Conservation (phyloP, 495 filamentous ascomycete species). For the Xanthoparmelia taractica region DNA sequence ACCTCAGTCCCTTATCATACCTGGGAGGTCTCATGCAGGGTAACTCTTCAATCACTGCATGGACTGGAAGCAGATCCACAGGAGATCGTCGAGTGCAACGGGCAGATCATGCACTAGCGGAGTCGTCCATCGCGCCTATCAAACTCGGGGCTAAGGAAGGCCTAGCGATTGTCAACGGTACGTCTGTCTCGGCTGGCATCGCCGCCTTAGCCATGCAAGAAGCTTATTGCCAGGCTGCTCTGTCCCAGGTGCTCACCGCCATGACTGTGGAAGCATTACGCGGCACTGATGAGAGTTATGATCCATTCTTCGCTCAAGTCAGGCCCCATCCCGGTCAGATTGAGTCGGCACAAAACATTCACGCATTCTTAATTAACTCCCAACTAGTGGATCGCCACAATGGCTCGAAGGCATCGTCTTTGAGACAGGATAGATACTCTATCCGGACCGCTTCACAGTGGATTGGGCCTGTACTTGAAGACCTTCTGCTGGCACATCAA, state of each 20-base stretch:
- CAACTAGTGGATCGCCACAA: slow-evolving; percentile 26
- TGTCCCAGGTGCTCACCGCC: slow-evolving; percentile 49
- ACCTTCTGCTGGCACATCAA: slow-evolving; percentile 44
- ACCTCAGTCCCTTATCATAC: neutral
- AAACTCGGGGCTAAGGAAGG: slow-evolving; percentile 49
- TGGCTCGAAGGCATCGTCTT: slow-evolving; percentile 23
- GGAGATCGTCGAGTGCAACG: slow-evolving; percentile 25
- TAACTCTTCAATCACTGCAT: slow-evolving; percentile 24
- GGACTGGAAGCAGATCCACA: slow-evolving; percentile 22
- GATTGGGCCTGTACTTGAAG: slow-evolving; percentile 57
- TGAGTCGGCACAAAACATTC: slow-evolving; percentile 50
- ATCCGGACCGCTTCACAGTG: slow-evolving; percentile 54
- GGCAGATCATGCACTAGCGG: slow-evolving; percentile 37
- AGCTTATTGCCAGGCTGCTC: slow-evolving; percentile 45
- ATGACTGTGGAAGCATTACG: slow-evolving; percentile 38
- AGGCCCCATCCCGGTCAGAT: slow-evolving; percentile 56
- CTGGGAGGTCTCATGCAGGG: neutral
- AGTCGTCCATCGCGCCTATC: slow-evolving; percentile 38
- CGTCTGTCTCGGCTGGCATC: slow-evolving; percentile 45
- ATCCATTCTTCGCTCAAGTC: slow-evolving; percentile 49
- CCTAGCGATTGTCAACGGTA: slow-evolving; percentile 57
- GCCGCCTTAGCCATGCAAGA: slow-evolving; percentile 48
- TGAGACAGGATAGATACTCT: slow-evolving; percentile 55
- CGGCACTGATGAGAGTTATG: slow-evolving; percentile 48
- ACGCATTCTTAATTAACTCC: slow-evolving; percentile 40